Percentiles rank a stretch among this genome's conserved stretches.
phyloP scores from a whole-genome alignment of 768 basidiomycete genomes.

The Lentinula aciculospora region DNA sequence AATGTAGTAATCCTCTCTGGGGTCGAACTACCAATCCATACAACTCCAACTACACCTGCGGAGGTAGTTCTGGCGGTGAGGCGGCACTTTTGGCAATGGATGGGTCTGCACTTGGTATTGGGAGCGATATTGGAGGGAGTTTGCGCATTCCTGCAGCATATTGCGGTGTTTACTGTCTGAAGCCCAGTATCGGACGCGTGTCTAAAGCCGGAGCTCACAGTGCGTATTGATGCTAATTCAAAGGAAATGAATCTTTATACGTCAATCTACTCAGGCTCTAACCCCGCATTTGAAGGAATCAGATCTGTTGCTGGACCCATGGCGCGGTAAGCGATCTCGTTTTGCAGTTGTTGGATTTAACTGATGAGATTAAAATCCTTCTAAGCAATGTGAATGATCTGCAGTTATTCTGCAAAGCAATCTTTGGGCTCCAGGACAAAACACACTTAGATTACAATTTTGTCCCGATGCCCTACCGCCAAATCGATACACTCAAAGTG shows the following conservation, averaged over 20 bases:
- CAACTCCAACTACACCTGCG: conserved; percentile 50
- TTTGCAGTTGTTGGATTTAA: conserved; percentile 5
- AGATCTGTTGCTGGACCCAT: conserved; percentile 56
- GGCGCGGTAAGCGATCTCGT: conserved; percentile 41
- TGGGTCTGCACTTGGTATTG: conserved; percentile 74
- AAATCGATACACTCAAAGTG: conserved; percentile 37
- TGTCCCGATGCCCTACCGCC: conserved; percentile 59
- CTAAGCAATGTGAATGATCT: conserved; percentile 51
- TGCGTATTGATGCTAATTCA: conserved; percentile 26
- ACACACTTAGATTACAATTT: conserved; percentile 24
- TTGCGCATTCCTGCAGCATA: conserved; percentile 77
- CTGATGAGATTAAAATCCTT: background rate
- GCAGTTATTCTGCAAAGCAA: conserved; percentile 45
- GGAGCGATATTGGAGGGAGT: conserved; percentile 80
- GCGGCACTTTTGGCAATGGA: conserved; percentile 73
- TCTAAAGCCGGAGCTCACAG: conserved; percentile 41
- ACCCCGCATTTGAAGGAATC: conserved; percentile 70
- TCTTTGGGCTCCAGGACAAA: conserved; percentile 45
- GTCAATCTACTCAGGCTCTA: conserved; percentile 61
- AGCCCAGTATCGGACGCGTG: conserved; percentile 59
- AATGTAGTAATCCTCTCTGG: conserved; percentile 77
- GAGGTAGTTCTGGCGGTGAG: conserved; percentile 85
- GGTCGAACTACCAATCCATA: conserved; percentile 74
- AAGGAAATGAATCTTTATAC: conserved; percentile 11
- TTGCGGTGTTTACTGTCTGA: conserved; percentile 75